Base-by-base conservation (phyloP, 192 early-diverging fungal genomes). In the Gorgonomyces haynaldii region DNA sequence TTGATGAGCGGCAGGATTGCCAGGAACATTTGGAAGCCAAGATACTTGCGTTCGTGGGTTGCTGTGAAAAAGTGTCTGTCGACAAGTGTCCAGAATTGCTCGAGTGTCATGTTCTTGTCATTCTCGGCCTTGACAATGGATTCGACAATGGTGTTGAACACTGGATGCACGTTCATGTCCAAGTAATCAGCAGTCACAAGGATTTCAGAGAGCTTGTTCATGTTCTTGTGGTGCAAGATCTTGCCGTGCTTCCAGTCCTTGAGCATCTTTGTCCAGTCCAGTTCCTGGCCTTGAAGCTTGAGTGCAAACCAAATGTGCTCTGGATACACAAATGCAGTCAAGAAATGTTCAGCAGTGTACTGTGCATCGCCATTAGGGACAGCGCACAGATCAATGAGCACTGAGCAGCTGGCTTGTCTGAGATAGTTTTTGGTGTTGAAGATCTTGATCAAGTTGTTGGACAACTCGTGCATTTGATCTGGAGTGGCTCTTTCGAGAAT, bases 11-110 rank as follows among this genome's bases (percentile, higher is more conserved):
- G 70, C 24, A 88, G 62, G n/a, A 77, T 60, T 47, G 67, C 74
- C 45, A 83, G 77, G 35, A 95, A 78, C 17, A 93, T 56, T 43
- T 86, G 78, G 66, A 92, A 86, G 36, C 88, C 91, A 76, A 91
- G 81, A 67, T 75, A 89, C 60, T 85, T 89, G 53, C 85, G 81
- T 57, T 88, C 86, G 64, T 92, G 81, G 4, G 78, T 70, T 0
- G 78, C 65, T 29, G 71, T 74, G 52, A 95, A 93, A 37, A 95
- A 65, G 24, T 81, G 78, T 76, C 60, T 68, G 41, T 90, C 89
- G 29, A 92, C 81, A 28, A 67, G 70, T 4, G 68, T 72, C 94
- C 94, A 98, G 46, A 98, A 83, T 41, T 78, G 72, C 36, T 69
- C 54, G 58, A 91, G 79, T 5, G 74, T 60, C 32, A 79, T 74